These are phyloP conservation scores for Tolypocladium capitatum DNA, from an alignment of 2,329 filamentous ascomycete species.

Conservation along the genomic window DNA sequence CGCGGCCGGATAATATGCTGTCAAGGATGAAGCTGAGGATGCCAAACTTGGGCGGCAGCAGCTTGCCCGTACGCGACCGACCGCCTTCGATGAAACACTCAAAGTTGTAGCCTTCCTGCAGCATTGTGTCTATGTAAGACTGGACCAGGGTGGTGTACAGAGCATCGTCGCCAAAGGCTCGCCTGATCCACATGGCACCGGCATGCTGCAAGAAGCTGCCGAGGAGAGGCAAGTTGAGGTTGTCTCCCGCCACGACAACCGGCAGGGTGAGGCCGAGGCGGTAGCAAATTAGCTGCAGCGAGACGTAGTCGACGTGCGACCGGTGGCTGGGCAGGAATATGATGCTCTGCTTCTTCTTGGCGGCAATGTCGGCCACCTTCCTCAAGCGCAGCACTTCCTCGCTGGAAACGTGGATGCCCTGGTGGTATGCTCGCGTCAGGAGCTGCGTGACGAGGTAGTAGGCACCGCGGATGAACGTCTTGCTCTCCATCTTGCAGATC, in stretches of 20 bases:
- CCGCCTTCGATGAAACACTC: conserved; percentile 98
- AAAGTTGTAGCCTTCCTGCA: conserved; percentile 85
- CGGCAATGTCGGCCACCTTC: conserved; percentile 69
- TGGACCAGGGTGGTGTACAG: conserved; percentile 90
- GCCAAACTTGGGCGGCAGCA: conserved; percentile 88
- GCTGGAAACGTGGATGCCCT: conserved; percentile 91
- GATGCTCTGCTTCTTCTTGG: conserved; percentile 82
- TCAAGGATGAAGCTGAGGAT: conserved; percentile 88
- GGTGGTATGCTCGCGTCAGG: conserved; percentile 84
- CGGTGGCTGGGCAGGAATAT: conserved; percentile 91
- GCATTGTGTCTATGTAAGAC: conserved; percentile 82
- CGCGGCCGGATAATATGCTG: conserved; percentile 73
- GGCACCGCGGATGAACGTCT: conserved; percentile 77
- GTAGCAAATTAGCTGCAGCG: conserved; percentile 90
- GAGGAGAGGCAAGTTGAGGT: conserved; percentile 85
- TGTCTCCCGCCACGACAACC: conserved; percentile 88
- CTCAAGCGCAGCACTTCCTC: conserved; percentile 79
- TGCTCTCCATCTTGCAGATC: conserved; percentile 99
- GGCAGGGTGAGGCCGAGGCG: conserved; percentile 78
- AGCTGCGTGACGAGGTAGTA: conserved; percentile 86
- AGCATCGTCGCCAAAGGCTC: conserved; percentile 83
- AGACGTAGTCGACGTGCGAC: conserved; percentile 93
- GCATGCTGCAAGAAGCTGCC: conserved; percentile 87
- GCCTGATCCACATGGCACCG: conserved; percentile 93
- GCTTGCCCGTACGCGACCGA: conserved; percentile 81